phyloP scores from a whole-genome alignment of 306 rosid species.

The Amphicarpaea edgeworthii region DNA sequence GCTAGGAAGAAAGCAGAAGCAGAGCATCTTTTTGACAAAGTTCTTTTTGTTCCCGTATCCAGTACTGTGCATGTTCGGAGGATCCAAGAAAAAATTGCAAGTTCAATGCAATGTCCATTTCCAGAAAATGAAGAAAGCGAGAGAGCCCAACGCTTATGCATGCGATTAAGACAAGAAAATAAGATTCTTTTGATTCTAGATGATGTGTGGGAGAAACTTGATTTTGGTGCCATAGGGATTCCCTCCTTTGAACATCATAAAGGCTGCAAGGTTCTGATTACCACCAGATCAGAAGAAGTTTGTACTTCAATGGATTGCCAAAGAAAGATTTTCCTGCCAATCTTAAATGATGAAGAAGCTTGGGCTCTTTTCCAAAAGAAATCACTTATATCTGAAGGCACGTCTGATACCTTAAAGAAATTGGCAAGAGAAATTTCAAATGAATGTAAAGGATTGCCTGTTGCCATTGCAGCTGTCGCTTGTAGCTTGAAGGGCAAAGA shows the following conservation, averaged over 20 bases:
- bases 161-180: neutral
- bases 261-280: slow-evolving; percentile 26
- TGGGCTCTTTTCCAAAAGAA: slow-evolving; percentile 19
- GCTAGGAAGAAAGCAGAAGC: neutral
- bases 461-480: slow-evolving; percentile 38
- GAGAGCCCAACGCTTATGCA: neutral
- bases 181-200: slow-evolving; percentile 41
- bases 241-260: neutral
- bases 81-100: slow-evolving; percentile 40
- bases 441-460: slow-evolving; percentile 42
- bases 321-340: neutral
- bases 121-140: neutral
- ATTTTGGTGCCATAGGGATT: slow-evolving; percentile 29
- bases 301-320: slow-evolving; percentile 29
- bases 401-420: neutral
- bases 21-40: slow-evolving; percentile 23
- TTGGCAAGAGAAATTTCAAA: neutral
- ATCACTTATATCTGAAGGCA: neutral
- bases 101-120: fast-evolving
- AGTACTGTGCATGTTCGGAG: neutral
- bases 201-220: slow-evolving; percentile 35
- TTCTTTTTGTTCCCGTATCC: slow-evolving; percentile 23
- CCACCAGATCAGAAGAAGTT: neutral
- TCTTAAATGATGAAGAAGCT: slow-evolving; percentile 18
- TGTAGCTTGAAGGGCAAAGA: neutral